Evolutionary conservation across 306 rosid species (phyloP).

Genomic region (Cicer chorassanicum): DNA sequence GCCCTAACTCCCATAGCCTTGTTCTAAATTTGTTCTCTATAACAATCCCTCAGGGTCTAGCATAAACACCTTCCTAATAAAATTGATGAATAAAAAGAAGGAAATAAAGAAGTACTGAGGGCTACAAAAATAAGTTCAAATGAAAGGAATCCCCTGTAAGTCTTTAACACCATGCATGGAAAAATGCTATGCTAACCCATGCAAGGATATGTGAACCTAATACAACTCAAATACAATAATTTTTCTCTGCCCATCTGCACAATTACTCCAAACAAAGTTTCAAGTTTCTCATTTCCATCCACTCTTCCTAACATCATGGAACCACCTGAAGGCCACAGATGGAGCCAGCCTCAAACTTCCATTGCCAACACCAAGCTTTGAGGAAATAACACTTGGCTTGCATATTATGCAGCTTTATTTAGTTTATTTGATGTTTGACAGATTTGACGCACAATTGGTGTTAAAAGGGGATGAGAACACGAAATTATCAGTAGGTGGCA

Average conservation of each 20-base stretch:
- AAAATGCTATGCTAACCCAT: neutral
- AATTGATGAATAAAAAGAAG: neutral
- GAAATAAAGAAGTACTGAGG: neutral
- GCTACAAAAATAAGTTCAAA: neutral
- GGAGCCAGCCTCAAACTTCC: neutral
- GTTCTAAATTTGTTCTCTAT: conserved; percentile 1
- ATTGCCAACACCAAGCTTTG: neutral
- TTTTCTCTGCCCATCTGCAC: conserved; percentile 2
- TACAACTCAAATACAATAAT: neutral
- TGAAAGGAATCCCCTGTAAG: neutral
- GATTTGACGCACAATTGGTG: neutral
- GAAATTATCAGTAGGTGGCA: neutral
- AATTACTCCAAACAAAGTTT: conserved; percentile 3
- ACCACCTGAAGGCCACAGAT: neutral
- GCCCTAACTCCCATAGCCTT: conserved; percentile 4
- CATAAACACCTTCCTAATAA: neutral
- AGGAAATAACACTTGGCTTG: neutral
- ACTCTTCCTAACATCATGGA: neutral
- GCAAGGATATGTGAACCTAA: neutral
- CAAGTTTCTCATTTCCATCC: neutral
- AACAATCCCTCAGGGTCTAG: neutral
- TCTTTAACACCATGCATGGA: neutral
- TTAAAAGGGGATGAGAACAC: neutral
- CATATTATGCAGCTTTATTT: neutral
- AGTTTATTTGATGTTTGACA: neutral